Percentiles rank a stretch among this genome's conserved stretches.
Conservation (phyloP, 1,284 basidiomycete species). For the Fomitiporia mediterranea region DNA sequence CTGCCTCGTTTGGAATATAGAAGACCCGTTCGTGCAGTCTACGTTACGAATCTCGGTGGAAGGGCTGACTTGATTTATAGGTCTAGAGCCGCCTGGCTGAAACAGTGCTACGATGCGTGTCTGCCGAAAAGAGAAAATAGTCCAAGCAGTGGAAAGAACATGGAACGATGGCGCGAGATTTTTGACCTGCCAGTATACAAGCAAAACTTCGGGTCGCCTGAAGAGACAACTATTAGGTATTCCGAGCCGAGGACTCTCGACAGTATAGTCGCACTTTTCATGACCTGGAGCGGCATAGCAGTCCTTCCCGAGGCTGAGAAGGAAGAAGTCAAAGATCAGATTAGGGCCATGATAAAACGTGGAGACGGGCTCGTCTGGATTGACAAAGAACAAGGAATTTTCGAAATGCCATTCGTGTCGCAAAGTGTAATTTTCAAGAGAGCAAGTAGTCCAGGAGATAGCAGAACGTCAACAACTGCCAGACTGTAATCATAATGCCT, state of each 20-base stretch:
- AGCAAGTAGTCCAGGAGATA: neutral
- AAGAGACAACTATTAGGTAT: slow-evolving; percentile 51
- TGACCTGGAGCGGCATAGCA: slow-evolving; percentile 71
- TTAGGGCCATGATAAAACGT: slow-evolving; percentile 44
- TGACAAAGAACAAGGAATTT: slow-evolving; percentile 42
- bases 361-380: slow-evolving; percentile 44
- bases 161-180: slow-evolving; percentile 58
- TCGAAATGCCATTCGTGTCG: slow-evolving; percentile 41
- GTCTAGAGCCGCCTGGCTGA: neutral
- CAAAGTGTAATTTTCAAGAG: neutral
- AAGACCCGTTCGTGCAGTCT: slow-evolving; percentile 53
- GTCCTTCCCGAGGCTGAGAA: slow-evolving; percentile 52
- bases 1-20: slow-evolving; percentile 71
- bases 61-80: neutral
- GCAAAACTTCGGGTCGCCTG: slow-evolving; percentile 45
- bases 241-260: slow-evolving; percentile 38
- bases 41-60: slow-evolving; percentile 53
- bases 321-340: slow-evolving; percentile 40
- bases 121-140: neutral
- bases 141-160: slow-evolving; percentile 35
- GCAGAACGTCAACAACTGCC: no score
- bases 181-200: slow-evolving; percentile 55
- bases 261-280: slow-evolving; percentile 51
- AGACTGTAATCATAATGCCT: no score
- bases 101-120: slow-evolving; percentile 4